Percentiles rank a stretch among this genome's conserved stretches.
phyloP scores from a whole-genome alignment of 345 rosid genomes.

The Citrus hindsii region DNA sequence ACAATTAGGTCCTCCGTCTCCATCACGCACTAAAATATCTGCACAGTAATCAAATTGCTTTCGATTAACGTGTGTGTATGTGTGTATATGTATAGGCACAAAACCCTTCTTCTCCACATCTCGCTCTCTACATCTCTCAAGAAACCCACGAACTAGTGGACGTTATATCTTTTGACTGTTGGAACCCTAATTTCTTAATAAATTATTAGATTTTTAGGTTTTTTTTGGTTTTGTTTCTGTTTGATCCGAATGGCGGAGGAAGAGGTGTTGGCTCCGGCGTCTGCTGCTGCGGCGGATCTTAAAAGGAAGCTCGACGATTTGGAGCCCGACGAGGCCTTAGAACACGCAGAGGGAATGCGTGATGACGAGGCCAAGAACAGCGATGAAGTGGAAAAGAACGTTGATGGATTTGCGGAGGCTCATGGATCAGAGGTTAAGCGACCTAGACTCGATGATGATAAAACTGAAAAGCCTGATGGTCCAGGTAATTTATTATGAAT shows the following conservation, averaged over 20 bases:
- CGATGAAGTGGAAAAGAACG: constrained; percentile 15
- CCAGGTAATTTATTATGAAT: constrained; percentile 34
- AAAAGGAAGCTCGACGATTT: constrained; percentile 72
- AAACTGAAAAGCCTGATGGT: constrained; percentile 26
- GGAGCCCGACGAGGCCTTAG: constrained; percentile 31
- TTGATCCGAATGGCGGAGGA: constrained; percentile 52
- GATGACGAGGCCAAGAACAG: not conserved
- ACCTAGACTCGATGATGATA: constrained; percentile 37
- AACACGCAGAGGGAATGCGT: constrained; percentile 1
- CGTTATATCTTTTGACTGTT: too few relatives aligned
- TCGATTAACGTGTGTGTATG: not conserved
- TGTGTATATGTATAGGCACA: not conserved
- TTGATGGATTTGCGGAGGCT: constrained; percentile 19
- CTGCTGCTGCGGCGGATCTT: constrained; percentile 45
- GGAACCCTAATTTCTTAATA: not conserved
- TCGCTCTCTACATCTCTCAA: not conserved
- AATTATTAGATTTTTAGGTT: not conserved
- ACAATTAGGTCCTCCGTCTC: too few relatives aligned
- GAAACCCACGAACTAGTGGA: too few relatives aligned
- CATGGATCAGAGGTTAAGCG: constrained; percentile 39
- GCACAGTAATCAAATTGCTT: not conserved
- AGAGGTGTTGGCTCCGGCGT: constrained; percentile 38
- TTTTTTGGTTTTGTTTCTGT: not conserved
- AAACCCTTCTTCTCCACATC: not conserved
- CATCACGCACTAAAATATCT: not conserved